Conservation (phyloP, 2,329 filamentous ascomycete genomes). For the Epichloe sp. region DNA sequence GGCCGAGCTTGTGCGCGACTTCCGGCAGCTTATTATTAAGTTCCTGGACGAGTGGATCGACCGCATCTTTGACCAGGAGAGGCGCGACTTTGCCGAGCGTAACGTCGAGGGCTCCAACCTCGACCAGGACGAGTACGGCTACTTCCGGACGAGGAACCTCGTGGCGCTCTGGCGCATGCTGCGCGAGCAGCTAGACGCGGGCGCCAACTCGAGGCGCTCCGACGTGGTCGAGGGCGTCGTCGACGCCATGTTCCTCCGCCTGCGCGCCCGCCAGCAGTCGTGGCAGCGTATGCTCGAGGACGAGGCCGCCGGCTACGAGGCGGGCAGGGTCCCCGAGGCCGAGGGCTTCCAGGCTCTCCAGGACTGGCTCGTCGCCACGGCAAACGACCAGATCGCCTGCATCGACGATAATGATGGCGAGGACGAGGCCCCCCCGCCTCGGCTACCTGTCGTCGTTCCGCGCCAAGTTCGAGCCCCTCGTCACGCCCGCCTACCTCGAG, state of each 20-base stretch:
- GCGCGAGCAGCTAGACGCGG: constrained; percentile 78
- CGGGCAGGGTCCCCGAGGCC: constrained; percentile 37
- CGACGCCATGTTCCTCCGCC: constrained; percentile 84
- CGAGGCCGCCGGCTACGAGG: constrained; percentile 64
- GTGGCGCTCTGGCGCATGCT: constrained; percentile 97
- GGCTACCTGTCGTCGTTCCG: constrained; percentile 82
- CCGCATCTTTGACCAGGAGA: constrained; percentile 73
- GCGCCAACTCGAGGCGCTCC: constrained; percentile 68
- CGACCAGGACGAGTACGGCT: constrained; percentile 77
- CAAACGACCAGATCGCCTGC: constrained; percentile 97
- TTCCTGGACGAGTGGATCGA: constrained; percentile 97
- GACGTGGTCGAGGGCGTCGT: constrained; percentile 93
- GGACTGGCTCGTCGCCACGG: constrained; percentile 92
- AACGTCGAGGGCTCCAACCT: constrained; percentile 62
- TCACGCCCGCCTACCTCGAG: constrained; percentile 68
- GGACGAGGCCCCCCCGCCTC: constrained; percentile 53
- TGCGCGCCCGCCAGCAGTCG: constrained; percentile 68
- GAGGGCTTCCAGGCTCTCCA: constrained; percentile 68
- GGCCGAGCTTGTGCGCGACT: constrained; percentile 81
- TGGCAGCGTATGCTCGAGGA: constrained; percentile 85
- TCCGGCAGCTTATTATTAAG: constrained; percentile 87
- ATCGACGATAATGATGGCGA: constrained; percentile 86
- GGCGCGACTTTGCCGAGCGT: constrained; percentile 66
- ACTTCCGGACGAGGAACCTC: constrained; percentile 82
- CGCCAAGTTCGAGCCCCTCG: constrained; percentile 66